phyloP scores from a whole-genome alignment of 495 filamentous ascomycete genomes.

The Thozetella sp. region DNA sequence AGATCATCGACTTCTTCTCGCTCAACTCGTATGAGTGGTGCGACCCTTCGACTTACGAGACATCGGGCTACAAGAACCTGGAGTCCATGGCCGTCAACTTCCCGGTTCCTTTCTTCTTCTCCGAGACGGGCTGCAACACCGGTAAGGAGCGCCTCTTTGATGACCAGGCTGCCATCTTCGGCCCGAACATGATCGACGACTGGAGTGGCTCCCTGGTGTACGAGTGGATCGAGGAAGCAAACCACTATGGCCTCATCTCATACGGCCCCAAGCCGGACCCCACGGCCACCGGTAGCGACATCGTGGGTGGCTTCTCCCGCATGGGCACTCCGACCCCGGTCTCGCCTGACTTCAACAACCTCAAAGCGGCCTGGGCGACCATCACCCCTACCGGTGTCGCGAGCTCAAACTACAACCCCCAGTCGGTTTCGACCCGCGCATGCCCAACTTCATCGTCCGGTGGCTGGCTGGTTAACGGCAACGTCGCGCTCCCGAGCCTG shows the following conservation, averaged over 20 bases:
- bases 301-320: conserved; percentile 68
- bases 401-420: conserved; percentile 63
- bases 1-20: conserved; percentile 80
- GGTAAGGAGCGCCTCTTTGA: conserved; percentile 69
- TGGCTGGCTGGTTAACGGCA: conserved; percentile 73
- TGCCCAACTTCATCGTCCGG: conserved; percentile 72
- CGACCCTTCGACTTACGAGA: conserved; percentile 58
- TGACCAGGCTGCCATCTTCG: conserved; percentile 79
- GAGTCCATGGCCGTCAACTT: conserved; percentile 49
- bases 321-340: conserved; percentile 75
- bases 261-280: conserved; percentile 63
- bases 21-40: conserved; percentile 94
- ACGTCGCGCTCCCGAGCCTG: conserved; percentile 67
- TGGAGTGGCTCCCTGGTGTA: conserved; percentile 89
- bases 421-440: conserved; percentile 55
- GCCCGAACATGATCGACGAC: conserved; percentile 65
- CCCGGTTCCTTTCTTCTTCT: conserved; percentile 66
- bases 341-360: conserved; percentile 74
- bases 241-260: conserved; percentile 81
- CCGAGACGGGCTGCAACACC: conserved; percentile 47
- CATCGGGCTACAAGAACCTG: conserved; percentile 72
- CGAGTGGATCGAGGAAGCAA: conserved; percentile 87
- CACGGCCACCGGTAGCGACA: conserved; percentile 45
- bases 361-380: conserved; percentile 77
- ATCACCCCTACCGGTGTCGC: conserved; percentile 68